phyloP scores from a whole-genome alignment of 1,284 basidiomycete genomes.

The Papiliotrema laurentii region DNA sequence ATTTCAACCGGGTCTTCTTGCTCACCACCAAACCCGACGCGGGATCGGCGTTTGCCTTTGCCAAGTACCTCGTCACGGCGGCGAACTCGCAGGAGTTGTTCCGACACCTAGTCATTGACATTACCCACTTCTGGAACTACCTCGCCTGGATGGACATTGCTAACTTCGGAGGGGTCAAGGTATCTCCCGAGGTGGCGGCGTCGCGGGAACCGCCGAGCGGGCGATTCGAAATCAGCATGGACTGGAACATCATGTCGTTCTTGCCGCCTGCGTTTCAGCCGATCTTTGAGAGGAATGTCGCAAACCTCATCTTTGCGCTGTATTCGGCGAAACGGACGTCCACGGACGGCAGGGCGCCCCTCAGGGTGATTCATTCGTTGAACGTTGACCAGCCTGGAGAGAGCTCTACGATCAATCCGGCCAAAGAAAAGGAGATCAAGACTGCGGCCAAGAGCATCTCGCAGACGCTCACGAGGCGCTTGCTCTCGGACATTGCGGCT shows the following conservation, averaged over 20 bases:
- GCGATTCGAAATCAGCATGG: constrained; percentile 65
- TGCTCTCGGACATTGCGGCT: constrained; percentile 67
- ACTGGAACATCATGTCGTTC: constrained; percentile 92
- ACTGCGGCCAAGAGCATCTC: constrained; percentile 69
- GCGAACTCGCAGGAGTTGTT: constrained; percentile 94
- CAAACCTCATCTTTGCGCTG: constrained; percentile 81
- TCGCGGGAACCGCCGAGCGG: constrained; percentile 21
- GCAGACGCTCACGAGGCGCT: constrained; percentile 72
- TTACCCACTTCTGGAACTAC: constrained; percentile 90
- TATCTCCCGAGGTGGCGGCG: constrained; percentile 54
- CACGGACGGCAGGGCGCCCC: constrained; percentile 60
- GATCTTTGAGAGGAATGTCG: constrained; percentile 70
- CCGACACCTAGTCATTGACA: constrained; percentile 83
- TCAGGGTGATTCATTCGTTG: constrained; percentile 67
- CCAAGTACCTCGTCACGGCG: constrained; percentile 87
- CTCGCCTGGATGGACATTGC: constrained; percentile 93
- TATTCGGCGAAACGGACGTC: constrained; percentile 68
- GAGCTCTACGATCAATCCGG: constrained; percentile 57
- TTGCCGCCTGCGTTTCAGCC: constrained; percentile 77
- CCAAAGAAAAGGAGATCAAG: constrained; percentile 66
- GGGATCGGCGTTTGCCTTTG: constrained; percentile 90
- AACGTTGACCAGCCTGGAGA: constrained; percentile 39
- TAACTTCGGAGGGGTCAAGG: constrained; percentile 87
- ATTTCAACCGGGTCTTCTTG: constrained; percentile 84
- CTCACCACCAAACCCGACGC: constrained; percentile 90